Base-by-base conservation (phyloP, 1,284 basidiomycete species). In the Lentinula novae-zelandiae region DNA sequence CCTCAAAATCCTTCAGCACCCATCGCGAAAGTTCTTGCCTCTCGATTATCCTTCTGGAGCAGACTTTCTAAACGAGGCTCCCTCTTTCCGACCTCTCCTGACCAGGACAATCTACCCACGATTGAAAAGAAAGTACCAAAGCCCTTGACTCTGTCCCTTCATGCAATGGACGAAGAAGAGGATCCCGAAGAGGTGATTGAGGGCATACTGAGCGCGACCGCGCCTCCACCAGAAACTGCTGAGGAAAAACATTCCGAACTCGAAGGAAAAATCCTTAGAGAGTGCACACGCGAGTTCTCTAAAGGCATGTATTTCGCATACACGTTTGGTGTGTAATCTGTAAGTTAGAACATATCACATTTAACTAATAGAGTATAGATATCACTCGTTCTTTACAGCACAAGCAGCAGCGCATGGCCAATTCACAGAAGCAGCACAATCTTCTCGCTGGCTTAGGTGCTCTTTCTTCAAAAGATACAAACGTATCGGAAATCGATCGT, bases 231-330 rank as follows among this genome's bases (percentile, higher is more conserved):
- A 2, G 69, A 69, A 2, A 82, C 85, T 1, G 64, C 73, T 1
- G 88, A 89, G 71, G 87, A 90, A 68, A 82, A 78, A 66, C 83
- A 89, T 66, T 79, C 79, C 2, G 87, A 91, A 67, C 73, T 95
- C 8, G 92, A 93, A 67, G 78, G 81, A 39, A 92, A 92, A 73
- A 84, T 93, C 46, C 73, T 93, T n/a, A 79, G 84, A 38, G 89
- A 93, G 72, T 83, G 81, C 53, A 76, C 92, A 38, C 79, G 80
- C 61, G 85, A 90, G 65, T 91, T 86, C 66, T 79, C 81, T 6
- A 89, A 88, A 66, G 87, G 85, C 49, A 92, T 94, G 88, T 92
- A 87, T 72, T 93, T 91, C 67, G 78, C 91, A 1, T 88, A 92
- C 69, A 83, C 79, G 60, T 92, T 92, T 64, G 90, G 91, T 90